Base-by-base conservation (phyloP, 2,329 filamentous ascomycete species). In the Cytospora schulzeri region DNA sequence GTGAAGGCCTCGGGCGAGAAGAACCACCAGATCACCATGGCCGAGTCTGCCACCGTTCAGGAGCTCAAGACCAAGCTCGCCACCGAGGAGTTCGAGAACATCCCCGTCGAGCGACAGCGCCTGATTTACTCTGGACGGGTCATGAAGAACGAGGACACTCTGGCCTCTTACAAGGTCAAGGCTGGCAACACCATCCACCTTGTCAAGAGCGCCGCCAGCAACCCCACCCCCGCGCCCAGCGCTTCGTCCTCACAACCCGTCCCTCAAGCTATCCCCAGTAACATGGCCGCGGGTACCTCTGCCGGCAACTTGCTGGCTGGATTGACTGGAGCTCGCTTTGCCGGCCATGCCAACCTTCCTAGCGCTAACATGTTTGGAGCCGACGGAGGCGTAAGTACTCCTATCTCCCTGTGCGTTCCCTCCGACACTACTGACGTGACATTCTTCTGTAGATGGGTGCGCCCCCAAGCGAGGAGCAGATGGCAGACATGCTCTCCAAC, bases 71-170 rank as follows among this genome's bases (percentile, higher is more conserved):
- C 85, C 68, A 97, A 94, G 82, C 88, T 99, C 48, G 87, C 93
- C 6, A 85, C 86, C 35, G 79, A 88, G 64, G 92, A 96, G 71
- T 92, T 89, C 74, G 94, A 96, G 76, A 90, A 96, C 76, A 88
- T 97, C 63, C 90, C 95, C 38, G 84, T 89, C 61, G 92, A 96
- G 73, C 88, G 93, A 70, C 94, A 98, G 80, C 91, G 95, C 67
- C 84, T 99, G 68, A 99, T 99, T 79, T 99, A 98, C 82, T 97
- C 94, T 7, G 95, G 95, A 60, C 90, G 94, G 67, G 94, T 99
- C 67, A 88, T 99, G 80, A 99, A 98, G 82, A 95, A 99, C 76
- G 88, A 90, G 65, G 94, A 99, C 72, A 89, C 91, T 0, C 81
- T 99, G 52, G 87, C 84, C 68, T 87, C 87, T 63, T 96, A 96